Conservation (phyloP, 768 basidiomycete genomes). For the Exsudoporus frostii region DNA sequence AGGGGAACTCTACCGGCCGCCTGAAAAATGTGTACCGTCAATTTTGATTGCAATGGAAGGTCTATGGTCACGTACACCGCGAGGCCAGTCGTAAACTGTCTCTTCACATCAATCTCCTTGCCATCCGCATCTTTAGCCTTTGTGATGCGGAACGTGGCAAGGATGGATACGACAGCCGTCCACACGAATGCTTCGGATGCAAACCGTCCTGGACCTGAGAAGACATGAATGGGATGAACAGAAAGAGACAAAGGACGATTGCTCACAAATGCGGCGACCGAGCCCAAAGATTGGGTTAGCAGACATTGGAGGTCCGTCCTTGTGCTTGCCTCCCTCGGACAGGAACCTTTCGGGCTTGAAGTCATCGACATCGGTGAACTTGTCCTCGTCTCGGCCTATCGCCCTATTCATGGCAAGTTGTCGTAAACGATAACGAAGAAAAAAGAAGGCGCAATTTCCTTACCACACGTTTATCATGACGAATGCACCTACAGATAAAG, state of each 20-base stretch:
- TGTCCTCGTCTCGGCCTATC: slow-evolving; percentile 21
- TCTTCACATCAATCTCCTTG: slow-evolving; percentile 21
- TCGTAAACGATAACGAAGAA: background rate
- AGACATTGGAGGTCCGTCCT: slow-evolving; percentile 2
- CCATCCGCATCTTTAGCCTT: slow-evolving; percentile 23
- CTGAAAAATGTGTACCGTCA: background rate
- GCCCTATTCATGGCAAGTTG: slow-evolving; percentile 12
- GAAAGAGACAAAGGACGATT: too few species aligned
- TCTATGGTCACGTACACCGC: slow-evolving; percentile 10
- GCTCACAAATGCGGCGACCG: slow-evolving; percentile 25
- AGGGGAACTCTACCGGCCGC: slow-evolving; percentile 22
- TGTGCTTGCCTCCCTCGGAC: slow-evolving; percentile 10
- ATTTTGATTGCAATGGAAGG: background rate
- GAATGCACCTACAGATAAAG: slow-evolving; percentile 19
- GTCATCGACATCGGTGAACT: slow-evolving; percentile 17
- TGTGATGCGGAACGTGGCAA: slow-evolving; percentile 19
- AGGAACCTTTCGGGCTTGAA: slow-evolving; percentile 30
- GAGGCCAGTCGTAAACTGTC: slow-evolving; percentile 23
- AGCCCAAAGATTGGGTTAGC: slow-evolving; percentile 25
- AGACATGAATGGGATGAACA: background rate
- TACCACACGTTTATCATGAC: slow-evolving; percentile 37
- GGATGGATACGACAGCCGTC: slow-evolving; percentile 21
- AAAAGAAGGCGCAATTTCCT: background rate
- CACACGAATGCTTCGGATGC: slow-evolving; percentile 22
- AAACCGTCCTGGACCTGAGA: slow-evolving; percentile 21